Evolutionary conservation across 805 yeast genomes (phyloP).

Genomic region (Kuraishia hungarica): DNA sequence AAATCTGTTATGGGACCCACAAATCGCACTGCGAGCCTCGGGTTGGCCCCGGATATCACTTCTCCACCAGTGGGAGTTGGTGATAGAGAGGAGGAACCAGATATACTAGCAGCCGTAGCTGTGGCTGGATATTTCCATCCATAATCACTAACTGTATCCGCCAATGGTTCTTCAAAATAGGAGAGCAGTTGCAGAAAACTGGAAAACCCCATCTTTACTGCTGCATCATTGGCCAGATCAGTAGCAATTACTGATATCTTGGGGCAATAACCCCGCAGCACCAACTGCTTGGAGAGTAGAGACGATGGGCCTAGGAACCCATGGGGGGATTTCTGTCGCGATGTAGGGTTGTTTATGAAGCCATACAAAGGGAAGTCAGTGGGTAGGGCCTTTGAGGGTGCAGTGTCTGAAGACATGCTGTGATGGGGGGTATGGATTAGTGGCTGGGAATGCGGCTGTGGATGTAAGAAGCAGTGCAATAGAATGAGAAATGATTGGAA

Average conservation of each 20-base stretch:
- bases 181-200: conserved; percentile 14
- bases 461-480: neutral
- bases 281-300: conserved; percentile 16
- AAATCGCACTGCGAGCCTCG: conserved; percentile 13
- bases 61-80: neutral
- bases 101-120: neutral
- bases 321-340: conserved; percentile 1
- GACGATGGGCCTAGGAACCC: conserved; percentile 21
- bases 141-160: conserved; percentile 10
- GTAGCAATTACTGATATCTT: conserved; percentile 22
- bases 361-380: neutral
- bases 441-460: neutral
- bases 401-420: neutral
- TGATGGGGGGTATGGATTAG: no score
- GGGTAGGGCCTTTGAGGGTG: neutral
- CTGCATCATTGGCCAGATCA: conserved; percentile 13
- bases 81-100: conserved; percentile 9
- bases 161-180: conserved; percentile 18
- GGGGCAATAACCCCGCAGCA: conserved; percentile 21
- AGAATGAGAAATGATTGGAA: neutral
- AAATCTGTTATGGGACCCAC: conserved; percentile 16
- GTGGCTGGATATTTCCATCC: conserved; percentile 4
- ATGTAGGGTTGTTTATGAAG: neutral
- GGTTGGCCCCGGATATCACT: neutral
- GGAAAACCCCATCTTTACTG: conserved; percentile 11